phyloP scores from a whole-genome alignment of 768 basidiomycete genomes.

The Lanmaoa pseudosensibilis region DNA sequence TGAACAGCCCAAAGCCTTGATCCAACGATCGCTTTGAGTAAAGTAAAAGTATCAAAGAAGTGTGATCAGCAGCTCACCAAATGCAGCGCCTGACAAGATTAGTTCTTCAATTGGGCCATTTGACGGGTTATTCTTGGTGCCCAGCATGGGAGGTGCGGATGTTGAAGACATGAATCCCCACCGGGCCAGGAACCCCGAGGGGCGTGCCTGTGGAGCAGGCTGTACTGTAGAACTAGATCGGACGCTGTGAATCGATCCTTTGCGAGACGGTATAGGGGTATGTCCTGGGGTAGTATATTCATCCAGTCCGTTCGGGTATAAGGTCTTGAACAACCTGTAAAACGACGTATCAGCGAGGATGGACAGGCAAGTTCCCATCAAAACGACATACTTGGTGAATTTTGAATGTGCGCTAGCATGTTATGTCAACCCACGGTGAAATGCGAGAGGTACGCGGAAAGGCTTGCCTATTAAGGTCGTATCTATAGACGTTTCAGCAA shows the following conservation, averaged over 20 bases:
- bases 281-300: conserved; percentile 39
- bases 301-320: conserved; percentile 63
- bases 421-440: conserved; percentile 22
- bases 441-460: neutral
- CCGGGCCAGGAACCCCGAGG: conserved; percentile 39
- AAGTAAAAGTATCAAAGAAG: neutral
- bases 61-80: conserved; percentile 48
- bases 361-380: neutral
- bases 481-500: conserved; percentile 31
- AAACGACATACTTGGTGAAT: conserved; percentile 58
- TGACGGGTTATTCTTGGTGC: conserved; percentile 25
- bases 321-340: conserved; percentile 60
- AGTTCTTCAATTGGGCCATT: conserved; percentile 70
- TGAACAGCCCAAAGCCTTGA: conserved; percentile 65
- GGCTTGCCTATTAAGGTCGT: conserved; percentile 55
- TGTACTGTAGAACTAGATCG: conserved; percentile 22
- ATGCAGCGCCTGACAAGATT: conserved; percentile 73
- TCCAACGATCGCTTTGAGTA: neutral
- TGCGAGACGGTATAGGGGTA: conserved; percentile 37
- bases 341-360: conserved; percentile 1
- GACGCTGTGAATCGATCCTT: conserved; percentile 29
- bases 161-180: conserved; percentile 28
- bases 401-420: conserved; percentile 60
- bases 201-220: conserved; percentile 18
- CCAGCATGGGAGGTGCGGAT: conserved; percentile 10